Conservation (phyloP, 225 moss, liverwort and hornwort genomes). For the Lunularia cruciata region DNA sequence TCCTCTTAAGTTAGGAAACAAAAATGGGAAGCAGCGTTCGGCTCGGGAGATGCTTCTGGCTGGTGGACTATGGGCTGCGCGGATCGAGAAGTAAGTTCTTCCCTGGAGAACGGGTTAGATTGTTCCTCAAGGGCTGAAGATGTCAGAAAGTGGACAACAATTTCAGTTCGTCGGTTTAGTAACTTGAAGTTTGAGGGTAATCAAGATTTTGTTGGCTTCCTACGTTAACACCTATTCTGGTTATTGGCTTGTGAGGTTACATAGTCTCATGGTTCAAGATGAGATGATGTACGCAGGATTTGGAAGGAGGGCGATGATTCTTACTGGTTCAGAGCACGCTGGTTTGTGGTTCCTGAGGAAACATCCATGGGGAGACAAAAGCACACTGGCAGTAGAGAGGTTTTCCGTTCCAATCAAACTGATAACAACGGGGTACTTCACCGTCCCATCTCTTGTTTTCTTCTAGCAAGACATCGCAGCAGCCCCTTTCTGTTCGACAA, state of each 20-base stretch:
- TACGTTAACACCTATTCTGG: too few relatives aligned
- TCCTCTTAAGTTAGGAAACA: conserved; percentile 29
- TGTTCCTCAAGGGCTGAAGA: background rate
- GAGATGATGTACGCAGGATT: conserved; percentile 44
- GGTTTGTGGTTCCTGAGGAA: conserved; percentile 86
- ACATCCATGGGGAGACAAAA: conserved; percentile 71
- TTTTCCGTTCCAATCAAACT: conserved; percentile 66
- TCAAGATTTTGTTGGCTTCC: too few relatives aligned
- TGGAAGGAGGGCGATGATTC: conserved; percentile 64
- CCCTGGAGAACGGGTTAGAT: background rate
- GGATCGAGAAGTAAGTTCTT: conserved; percentile 70
- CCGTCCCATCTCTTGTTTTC: background rate
- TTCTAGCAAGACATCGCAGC: background rate
- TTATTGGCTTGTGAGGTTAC: too few relatives aligned
- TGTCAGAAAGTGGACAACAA: too few relatives aligned
- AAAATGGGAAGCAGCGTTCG: conserved; percentile 56
- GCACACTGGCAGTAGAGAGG: conserved; percentile 82
- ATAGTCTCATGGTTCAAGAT: too few relatives aligned
- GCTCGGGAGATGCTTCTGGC: conserved; percentile 76
- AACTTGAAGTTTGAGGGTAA: too few relatives aligned
- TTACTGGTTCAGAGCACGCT: conserved; percentile 59
- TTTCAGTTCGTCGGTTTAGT: too few relatives aligned
- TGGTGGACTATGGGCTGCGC: conserved; percentile 71
- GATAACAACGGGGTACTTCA: conserved; percentile 75
- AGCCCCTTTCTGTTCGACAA: background rate